These are phyloP conservation scores for Citrus maxima DNA, from an alignment of 345 rosid genomes.

Conservation along the genomic window DNA sequence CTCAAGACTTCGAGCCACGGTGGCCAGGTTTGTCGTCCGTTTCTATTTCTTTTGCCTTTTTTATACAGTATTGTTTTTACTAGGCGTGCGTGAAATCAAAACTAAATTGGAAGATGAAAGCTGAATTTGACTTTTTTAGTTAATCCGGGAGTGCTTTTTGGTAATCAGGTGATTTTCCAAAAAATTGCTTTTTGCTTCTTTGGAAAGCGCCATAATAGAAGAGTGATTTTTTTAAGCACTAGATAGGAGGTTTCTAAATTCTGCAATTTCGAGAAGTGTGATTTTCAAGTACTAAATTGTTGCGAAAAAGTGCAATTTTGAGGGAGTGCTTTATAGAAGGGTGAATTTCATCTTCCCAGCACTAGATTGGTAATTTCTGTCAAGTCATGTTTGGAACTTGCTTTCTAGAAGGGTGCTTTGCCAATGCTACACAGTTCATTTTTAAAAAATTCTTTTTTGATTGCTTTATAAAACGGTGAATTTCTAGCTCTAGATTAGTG, in stretches of 20 bases:
- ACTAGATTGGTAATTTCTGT: neutral
- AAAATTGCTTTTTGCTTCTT: neutral
- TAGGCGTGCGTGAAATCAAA: neutral
- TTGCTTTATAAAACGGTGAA: too few species aligned
- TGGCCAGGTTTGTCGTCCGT: slow-evolving; percentile 51
- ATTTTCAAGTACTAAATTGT: too few species aligned
- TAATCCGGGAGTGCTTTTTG: neutral
- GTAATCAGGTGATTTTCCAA: neutral
- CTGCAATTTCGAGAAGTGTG: neutral
- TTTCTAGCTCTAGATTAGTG: too few species aligned
- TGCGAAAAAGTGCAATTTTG: too few species aligned
- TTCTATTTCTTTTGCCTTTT: neutral
- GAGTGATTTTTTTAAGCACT: neutral
- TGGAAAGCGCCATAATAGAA: too few species aligned
- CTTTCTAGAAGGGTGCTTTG: too few species aligned
- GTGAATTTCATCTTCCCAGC: neutral
- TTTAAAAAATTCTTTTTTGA: too few species aligned
- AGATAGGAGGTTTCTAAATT: neutral
- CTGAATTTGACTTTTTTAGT: neutral
- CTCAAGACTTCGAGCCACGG: slow-evolving; percentile 84
- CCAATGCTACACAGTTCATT: too few species aligned
- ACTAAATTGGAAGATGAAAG: neutral
- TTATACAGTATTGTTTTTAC: neutral
- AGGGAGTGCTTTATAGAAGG: neutral
- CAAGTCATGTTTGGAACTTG: too few species aligned